Conservation (phyloP, 768 basidiomycete genomes). For the Termitomyces sp. region DNA sequence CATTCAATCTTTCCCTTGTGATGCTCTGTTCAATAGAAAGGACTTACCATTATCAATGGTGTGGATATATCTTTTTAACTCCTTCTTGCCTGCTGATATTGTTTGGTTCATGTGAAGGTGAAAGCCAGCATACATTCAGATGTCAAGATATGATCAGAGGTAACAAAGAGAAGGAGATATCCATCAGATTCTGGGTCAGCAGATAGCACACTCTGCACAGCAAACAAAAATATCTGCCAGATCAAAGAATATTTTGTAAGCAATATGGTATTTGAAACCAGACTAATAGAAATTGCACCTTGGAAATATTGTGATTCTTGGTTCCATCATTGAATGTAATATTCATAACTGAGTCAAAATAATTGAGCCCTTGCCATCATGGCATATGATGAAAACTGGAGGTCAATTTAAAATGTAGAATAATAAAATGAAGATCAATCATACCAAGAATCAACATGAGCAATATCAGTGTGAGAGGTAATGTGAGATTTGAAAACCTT, state of each 20-base stretch:
- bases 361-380: too few relatives aligned
- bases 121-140: too few relatives aligned
- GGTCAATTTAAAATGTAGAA: neutral
- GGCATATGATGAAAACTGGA: neutral
- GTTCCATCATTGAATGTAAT: neutral
- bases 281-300: neutral
- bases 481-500: neutral
- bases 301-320: neutral
- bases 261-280: too few relatives aligned
- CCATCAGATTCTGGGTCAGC: neutral
- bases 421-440: too few relatives aligned
- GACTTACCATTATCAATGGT: neutral
- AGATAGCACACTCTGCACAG: neutral
- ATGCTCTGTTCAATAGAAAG: too few relatives aligned
- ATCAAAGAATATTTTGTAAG: neutral
- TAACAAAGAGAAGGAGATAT: too few relatives aligned
- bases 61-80: too few relatives aligned
- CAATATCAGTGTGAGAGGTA: neutral
- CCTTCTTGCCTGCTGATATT: too few relatives aligned
- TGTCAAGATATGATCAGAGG: too few relatives aligned
- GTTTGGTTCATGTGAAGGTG: too few relatives aligned
- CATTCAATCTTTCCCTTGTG: neutral
- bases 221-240: neutral
- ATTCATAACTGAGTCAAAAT: neutral
- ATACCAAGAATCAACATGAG: neutral